These are phyloP conservation scores for Candida corydali DNA, from an alignment of 805 yeast genomes.

Conservation along the genomic window DNA sequence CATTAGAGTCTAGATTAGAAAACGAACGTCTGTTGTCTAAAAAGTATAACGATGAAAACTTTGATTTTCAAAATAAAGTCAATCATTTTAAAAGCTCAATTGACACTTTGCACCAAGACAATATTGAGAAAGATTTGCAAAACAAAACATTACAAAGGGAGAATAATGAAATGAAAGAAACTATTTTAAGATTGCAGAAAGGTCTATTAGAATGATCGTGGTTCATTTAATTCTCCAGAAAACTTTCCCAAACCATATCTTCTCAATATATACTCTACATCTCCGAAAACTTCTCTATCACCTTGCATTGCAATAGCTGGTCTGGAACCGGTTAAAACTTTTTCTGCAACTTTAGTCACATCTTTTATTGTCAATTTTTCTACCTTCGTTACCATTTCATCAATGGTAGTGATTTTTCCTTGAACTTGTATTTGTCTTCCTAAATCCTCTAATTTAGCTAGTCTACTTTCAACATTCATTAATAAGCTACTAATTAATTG, in stretches of 20 bases:
- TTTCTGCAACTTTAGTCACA: slow-evolving; percentile 66
- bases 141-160: slow-evolving; percentile 52
- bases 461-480: slow-evolving; percentile 89
- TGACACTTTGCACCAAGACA: slow-evolving; percentile 36
- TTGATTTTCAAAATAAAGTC: slow-evolving; percentile 50
- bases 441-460: slow-evolving; percentile 92
- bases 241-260: slow-evolving; percentile 69
- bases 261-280: slow-evolving; percentile 60
- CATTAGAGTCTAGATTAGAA: slow-evolving; percentile 47
- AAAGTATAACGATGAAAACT: slow-evolving; percentile 56
- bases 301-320: slow-evolving; percentile 94
- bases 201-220: slow-evolving; percentile 15
- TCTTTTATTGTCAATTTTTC: slow-evolving; percentile 65
- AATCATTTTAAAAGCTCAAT: slow-evolving; percentile 34
- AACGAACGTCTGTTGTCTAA: slow-evolving; percentile 48
- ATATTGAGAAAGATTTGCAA: slow-evolving; percentile 40
- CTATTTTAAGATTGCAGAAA: too few relatives aligned
- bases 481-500: slow-evolving; percentile 82
- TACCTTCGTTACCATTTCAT: slow-evolving; percentile 78
- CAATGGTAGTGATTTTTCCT: slow-evolving; percentile 67
- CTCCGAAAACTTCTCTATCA: slow-evolving; percentile 79
- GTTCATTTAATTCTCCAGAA: slow-evolving; percentile 16
- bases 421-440: slow-evolving; percentile 92
- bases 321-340: slow-evolving; percentile 67
- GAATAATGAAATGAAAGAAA: slow-evolving; percentile 51